phyloP scores from a whole-genome alignment of 2,329 filamentous ascomycete species.

The Nannizziopsis barbatae region DNA sequence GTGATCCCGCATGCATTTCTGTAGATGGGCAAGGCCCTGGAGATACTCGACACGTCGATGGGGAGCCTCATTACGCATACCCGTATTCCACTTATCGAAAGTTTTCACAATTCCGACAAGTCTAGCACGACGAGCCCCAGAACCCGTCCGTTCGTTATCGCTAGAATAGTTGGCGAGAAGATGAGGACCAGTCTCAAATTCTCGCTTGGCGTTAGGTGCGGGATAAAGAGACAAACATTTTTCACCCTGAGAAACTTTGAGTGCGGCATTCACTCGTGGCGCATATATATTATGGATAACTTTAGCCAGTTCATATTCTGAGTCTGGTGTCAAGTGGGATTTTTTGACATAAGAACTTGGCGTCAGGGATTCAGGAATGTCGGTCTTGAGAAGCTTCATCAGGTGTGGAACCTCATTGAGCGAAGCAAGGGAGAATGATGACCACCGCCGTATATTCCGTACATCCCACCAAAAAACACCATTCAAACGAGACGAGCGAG shows the following conservation, averaged over 20 bases:
- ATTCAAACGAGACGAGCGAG: conserved; percentile 53
- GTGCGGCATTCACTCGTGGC: conserved; percentile 74
- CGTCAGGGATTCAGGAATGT: conserved; percentile 41
- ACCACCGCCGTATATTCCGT: conserved; percentile 75
- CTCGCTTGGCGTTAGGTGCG: conserved; percentile 29
- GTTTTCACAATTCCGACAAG: conserved; percentile 79
- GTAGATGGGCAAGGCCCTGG: conserved; percentile 70
- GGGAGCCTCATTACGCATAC: conserved; percentile 77
- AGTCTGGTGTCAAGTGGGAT: conserved; percentile 60
- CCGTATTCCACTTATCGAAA: conserved; percentile 90
- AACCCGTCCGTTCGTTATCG: conserved; percentile 39
- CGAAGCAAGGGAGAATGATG: conserved; percentile 60
- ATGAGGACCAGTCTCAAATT: conserved; percentile 37
- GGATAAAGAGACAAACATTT: conserved; percentile 44
- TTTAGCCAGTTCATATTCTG: conserved; percentile 61
- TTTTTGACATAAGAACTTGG: conserved; percentile 24
- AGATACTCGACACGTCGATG: conserved; percentile 83
- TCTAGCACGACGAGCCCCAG: conserved; percentile 46
- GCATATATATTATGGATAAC: conserved; percentile 70
- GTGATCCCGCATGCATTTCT: conserved; percentile 87
- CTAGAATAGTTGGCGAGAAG: conserved; percentile 45
- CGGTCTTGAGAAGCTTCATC: conserved; percentile 58
- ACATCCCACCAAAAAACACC: conserved; percentile 94
- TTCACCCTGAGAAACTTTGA: conserved; percentile 60
- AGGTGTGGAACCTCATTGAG: conserved; percentile 65